phyloP scores from a whole-genome alignment of 768 basidiomycete species.

The Lactarius sanguifluus region DNA sequence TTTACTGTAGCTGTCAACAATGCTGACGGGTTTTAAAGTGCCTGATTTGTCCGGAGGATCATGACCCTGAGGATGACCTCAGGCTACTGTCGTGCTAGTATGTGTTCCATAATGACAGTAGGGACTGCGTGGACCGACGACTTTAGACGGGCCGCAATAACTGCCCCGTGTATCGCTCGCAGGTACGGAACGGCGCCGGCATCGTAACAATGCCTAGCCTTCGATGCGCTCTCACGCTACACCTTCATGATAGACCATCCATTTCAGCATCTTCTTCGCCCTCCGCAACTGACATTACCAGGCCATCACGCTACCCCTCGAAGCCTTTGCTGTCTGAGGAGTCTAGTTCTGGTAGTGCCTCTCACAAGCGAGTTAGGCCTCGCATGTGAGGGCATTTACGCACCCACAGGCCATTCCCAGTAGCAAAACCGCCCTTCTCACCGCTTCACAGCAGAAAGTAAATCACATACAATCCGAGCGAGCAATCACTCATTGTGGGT shows the following conservation, averaged over 20 bases:
- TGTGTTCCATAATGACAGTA: slow-evolving; percentile 62
- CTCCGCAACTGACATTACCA: slow-evolving; percentile 11
- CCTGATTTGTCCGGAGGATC: slow-evolving; percentile 74
- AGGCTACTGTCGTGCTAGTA: slow-evolving; percentile 81
- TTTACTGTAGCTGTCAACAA: not conserved
- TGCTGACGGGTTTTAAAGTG: not conserved
- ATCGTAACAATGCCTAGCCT: slow-evolving; percentile 11
- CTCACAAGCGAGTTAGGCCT: slow-evolving; percentile 19
- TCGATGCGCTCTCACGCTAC: not conserved
- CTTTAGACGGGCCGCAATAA: slow-evolving; percentile 66
- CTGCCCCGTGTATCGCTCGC: slow-evolving; percentile 86
- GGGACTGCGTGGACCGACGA: slow-evolving; percentile 66
- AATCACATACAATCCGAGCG: slow-evolving; percentile 63
- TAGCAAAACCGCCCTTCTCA: slow-evolving; percentile 52
- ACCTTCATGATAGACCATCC: slow-evolving; percentile 17
- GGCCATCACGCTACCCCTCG: slow-evolving; percentile 17
- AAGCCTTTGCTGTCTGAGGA: slow-evolving; percentile 27
- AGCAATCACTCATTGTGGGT: slow-evolving; percentile 53
- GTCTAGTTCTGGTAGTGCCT: slow-evolving; percentile 8
- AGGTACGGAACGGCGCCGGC: slow-evolving; percentile 47
- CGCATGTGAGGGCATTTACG: slow-evolving; percentile 16
- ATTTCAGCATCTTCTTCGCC: slow-evolving; percentile 23
- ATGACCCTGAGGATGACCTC: slow-evolving; percentile 70
- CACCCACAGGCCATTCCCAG: slow-evolving; percentile 23
- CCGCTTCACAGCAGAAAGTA: slow-evolving; percentile 84